Evolutionary conservation across 352 stramenopile genomes (phyloP).

Genomic region (Globisporangium paroecandrum): DNA sequence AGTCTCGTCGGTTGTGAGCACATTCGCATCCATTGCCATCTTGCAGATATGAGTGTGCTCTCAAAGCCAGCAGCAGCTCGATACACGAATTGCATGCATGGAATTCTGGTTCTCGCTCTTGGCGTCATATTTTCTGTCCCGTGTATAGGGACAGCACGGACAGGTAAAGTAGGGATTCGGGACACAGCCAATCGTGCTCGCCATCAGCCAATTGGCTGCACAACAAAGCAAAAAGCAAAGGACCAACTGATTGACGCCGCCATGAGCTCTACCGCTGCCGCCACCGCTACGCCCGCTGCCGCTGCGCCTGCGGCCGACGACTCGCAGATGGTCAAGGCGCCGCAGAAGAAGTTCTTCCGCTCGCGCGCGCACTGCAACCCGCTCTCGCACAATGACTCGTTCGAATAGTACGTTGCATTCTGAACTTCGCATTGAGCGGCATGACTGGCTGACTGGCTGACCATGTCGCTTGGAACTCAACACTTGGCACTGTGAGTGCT

Average conservation of each 20-base stretch:
- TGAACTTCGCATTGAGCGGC: neutral
- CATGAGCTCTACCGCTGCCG: constrained; percentile 11
- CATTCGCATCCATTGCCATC: neutral
- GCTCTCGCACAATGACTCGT: constrained; percentile 95
- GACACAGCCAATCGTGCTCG: constrained; percentile 1
- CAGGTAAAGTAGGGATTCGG: constrained; percentile 4
- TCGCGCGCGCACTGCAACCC: constrained; percentile 96
- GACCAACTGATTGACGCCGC: neutral
- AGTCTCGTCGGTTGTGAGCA: constrained; percentile 16
- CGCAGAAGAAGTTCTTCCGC: constrained; percentile 97
- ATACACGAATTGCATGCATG: neutral
- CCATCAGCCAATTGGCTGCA: constrained; percentile 12
- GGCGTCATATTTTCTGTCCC: neutral
- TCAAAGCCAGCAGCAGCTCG: neutral
- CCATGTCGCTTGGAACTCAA: neutral
- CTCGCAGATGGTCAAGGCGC: constrained; percentile 41
- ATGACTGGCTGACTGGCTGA: neutral
- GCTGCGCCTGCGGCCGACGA: constrained; percentile 16
- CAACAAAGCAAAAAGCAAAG: neutral
- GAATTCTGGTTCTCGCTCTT: neutral
- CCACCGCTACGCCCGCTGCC: constrained; percentile 1
- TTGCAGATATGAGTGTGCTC: neutral
- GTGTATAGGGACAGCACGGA: neutral
- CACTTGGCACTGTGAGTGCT: too few species aligned
- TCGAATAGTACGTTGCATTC: constrained; percentile 82